Percentiles rank a stretch among this genome's conserved stretches.
Conservation (phyloP, 371 early-diverging fungal species). For the Mucor mucedo region DNA sequence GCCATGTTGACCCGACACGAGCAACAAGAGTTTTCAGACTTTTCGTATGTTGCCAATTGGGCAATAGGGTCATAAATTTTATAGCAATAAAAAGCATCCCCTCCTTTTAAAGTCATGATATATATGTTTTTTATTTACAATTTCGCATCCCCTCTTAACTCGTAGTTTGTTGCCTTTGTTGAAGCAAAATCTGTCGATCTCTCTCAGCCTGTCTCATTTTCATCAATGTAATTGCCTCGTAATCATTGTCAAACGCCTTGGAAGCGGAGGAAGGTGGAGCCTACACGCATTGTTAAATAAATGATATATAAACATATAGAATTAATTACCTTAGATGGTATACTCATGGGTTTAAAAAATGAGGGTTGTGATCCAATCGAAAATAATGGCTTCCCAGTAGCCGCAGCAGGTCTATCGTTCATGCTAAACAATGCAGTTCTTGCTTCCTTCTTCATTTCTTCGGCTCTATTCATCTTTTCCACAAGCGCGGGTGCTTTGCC, state of each 20-base stretch:
- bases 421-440: constrained; percentile 23
- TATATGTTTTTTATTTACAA: no score
- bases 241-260: constrained; percentile 42
- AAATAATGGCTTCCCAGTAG: constrained; percentile 41
- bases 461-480: constrained; percentile 38
- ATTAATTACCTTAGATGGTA: constrained; percentile 34
- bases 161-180: neutral
- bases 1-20: constrained; percentile 73
- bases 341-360: constrained; percentile 39
- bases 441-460: constrained; percentile 37
- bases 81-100: neutral
- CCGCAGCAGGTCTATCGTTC: constrained; percentile 22
- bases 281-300: neutral
- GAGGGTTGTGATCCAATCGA: constrained; percentile 27
- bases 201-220: constrained; percentile 53
- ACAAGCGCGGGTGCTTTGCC: constrained; percentile 53
- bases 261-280: constrained; percentile 5
- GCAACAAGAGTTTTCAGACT: constrained; percentile 88
- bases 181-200: constrained; percentile 26
- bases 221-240: constrained; percentile 53
- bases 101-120: neutral
- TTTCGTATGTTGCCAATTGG: constrained; percentile 93
- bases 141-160: neutral
- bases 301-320: neutral
- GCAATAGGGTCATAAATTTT: constrained; percentile 30